Conservation (phyloP, 495 filamentous ascomycete species). For the Choiromyces venosus region DNA sequence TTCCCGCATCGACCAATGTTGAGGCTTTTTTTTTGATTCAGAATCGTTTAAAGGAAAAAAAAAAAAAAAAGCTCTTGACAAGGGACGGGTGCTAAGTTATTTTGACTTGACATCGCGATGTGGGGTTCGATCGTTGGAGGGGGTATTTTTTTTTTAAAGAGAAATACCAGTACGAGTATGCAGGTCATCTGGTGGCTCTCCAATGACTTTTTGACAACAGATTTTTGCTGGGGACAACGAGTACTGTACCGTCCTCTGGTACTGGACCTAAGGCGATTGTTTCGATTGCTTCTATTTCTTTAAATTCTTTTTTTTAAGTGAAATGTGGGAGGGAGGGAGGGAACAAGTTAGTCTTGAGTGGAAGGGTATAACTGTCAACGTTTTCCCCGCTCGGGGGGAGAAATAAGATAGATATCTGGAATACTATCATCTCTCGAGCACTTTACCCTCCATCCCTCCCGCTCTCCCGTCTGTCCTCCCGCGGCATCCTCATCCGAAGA, state of each 20-base stretch:
- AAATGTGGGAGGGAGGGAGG: constrained; percentile 8
- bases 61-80: background rate
- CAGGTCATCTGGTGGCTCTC: constrained; percentile 1
- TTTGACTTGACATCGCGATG: background rate
- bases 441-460: background rate
- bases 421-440: background rate
- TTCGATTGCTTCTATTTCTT: constrained; percentile 11
- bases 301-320: constrained; percentile 13
- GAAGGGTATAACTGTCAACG: constrained; percentile 9
- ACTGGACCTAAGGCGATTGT: background rate
- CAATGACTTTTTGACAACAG: constrained; percentile 35
- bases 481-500: background rate
- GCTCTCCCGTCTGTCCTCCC: background rate
- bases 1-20: background rate
- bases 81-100: background rate
- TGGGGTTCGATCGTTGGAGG: background rate
- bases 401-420: background rate
- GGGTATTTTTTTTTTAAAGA: background rate
- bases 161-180: background rate
- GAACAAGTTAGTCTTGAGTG: constrained; percentile 6
- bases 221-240: constrained; percentile 14
- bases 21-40: background rate
- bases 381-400: background rate
- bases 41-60: background rate
- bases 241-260: constrained; percentile 7